Percentiles rank a stretch among this genome's conserved stretches.
Evolutionary conservation across 2,329 filamentous ascomycete species (phyloP).

Genomic region (Venturia carpophila): DNA sequence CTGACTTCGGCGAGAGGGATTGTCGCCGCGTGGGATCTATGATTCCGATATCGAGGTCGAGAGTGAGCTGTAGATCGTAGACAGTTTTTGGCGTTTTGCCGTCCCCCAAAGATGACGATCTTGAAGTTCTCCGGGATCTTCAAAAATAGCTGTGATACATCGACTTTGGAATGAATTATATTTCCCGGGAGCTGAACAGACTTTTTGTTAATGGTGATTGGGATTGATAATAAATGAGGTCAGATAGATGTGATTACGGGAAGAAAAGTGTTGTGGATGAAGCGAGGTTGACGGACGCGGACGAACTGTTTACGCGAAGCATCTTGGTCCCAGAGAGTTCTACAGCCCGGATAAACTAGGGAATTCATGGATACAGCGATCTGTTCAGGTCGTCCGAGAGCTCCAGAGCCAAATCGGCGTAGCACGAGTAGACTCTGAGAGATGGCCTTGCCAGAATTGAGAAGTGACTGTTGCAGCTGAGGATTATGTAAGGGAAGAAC

Average conservation of each 20-base stretch:
- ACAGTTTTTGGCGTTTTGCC: neutral
- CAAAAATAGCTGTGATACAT: neutral
- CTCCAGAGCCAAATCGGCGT: neutral
- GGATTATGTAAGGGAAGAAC: too few relatives aligned
- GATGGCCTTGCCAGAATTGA: too few relatives aligned
- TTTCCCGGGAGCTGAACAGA: neutral
- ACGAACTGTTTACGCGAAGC: neutral
- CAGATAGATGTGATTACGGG: neutral
- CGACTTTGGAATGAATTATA: neutral
- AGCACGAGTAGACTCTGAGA: too few relatives aligned
- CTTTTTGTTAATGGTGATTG: neutral
- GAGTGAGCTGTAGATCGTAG: neutral
- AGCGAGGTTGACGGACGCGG: neutral
- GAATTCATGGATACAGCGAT: neutral
- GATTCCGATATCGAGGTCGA: neutral
- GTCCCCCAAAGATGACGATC: neutral
- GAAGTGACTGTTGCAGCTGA: too few relatives aligned
- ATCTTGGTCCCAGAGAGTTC: too few relatives aligned
- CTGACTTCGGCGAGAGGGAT: neutral
- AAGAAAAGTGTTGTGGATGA: neutral
- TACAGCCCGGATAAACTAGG: too few relatives aligned
- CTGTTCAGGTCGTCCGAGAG: neutral
- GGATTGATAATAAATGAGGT: neutral
- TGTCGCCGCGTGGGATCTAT: neutral
- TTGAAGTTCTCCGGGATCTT: conserved; percentile 6